Base-by-base conservation (phyloP, 2,329 filamentous ascomycete genomes). In the Dothistroma pini region DNA sequence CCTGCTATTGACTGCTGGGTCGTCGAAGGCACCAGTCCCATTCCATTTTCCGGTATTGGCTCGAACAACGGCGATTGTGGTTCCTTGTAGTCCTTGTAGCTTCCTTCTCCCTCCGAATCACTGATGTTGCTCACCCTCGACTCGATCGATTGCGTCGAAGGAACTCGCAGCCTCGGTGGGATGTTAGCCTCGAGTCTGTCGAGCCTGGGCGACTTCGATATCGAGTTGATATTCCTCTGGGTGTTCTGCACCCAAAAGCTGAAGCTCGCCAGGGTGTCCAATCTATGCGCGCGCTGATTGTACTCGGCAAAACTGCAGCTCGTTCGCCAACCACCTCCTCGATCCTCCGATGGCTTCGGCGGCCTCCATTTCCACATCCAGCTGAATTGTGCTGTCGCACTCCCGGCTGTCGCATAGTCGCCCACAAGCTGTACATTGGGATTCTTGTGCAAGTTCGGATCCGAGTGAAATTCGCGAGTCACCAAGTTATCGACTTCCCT, bases 301-400 rank as follows among this genome's bases (percentile, higher is more conserved):
- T 99, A 99, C 76, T 99, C 95, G 69, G 97, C 89, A 77, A 99
- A 97, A 75, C 91, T 97, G 81, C 95, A 97, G 69, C 89, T 90
- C 73, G 96, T 97, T 72, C 91, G 90, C 93, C 95, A 99, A 50
- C 95, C 95, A 60, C 92, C 91, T 32, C 90, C 90, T 70, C 86
- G 86, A 73, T 97, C 93, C 72, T 97, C 93, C 16, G 80, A 78
- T 14, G 79, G 72, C 80, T 91, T 96, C 41, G 95, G 95, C 9
- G 95, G 91, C 73, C 89, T 91, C 92, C 93, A 99, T 80, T 89
- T 95, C 95, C 95, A 99, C 8, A 89, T 88, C 92, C 93, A 99
- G 66, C 93, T 89, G 73, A 97, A 97, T 35, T 91, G 87, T 32
- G 96, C 88, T 1, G 91, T 93, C 7, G 89, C 81, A 70, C 82